Evolutionary conservation across 306 rosid species (phyloP).

Genomic region (Ormosia semicastrata): DNA sequence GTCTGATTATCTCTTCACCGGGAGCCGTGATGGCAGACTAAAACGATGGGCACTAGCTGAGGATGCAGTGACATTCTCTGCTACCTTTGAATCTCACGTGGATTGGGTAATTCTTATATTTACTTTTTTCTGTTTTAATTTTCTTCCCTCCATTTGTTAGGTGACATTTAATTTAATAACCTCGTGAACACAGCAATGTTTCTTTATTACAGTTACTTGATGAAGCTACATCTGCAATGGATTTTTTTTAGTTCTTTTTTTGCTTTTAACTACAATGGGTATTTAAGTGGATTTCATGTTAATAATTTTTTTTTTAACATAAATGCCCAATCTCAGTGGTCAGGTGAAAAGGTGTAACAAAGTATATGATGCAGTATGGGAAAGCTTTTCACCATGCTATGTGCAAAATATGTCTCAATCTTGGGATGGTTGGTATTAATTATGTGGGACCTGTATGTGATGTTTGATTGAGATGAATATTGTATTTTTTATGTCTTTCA

Average conservation of each 20-base stretch:
- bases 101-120: conserved; percentile 77
- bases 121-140: neutral
- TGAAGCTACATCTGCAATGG: conserved; percentile 12
- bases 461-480: neutral
- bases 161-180: conserved; percentile 2
- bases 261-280: neutral
- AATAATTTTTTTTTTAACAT: neutral
- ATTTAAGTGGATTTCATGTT: conserved; percentile 6
- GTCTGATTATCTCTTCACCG: conserved; percentile 78
- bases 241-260: no score
- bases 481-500: neutral
- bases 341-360: neutral
- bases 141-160: conserved; percentile 4
- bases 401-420: neutral
- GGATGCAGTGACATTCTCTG: conserved; percentile 76
- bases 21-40: conserved; percentile 97
- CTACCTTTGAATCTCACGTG: conserved; percentile 98
- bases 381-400: neutral
- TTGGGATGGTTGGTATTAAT: conserved; percentile 6
- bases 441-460: neutral
- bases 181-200: neutral
- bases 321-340: neutral
- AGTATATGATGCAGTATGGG: neutral
- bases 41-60: conserved; percentile 82
- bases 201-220: conserved; percentile 5